Evolutionary conservation across 1,284 basidiomycete genomes (phyloP).

Genomic region (Flammula alnicola): DNA sequence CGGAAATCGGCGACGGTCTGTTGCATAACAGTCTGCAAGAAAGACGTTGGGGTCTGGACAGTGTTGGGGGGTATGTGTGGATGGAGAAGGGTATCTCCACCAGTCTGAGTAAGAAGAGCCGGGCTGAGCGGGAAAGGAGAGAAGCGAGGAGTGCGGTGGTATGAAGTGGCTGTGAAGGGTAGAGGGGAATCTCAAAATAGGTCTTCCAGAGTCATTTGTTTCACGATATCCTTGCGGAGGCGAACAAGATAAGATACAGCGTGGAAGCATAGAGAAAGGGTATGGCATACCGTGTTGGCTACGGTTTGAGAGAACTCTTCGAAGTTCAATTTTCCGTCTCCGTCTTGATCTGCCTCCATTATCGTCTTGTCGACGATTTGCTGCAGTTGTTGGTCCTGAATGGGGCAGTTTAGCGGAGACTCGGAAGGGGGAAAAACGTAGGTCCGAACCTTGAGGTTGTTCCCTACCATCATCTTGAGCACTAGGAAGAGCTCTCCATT

Average conservation of each 20-base stretch:
- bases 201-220: constrained; percentile 98
- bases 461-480: constrained; percentile 99
- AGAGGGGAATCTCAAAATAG: constrained; percentile 58
- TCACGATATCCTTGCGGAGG: constrained; percentile 76
- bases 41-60: background rate
- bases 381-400: constrained; percentile 96
- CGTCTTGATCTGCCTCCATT: constrained; percentile 99
- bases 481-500: constrained; percentile 99
- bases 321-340: constrained; percentile 96
- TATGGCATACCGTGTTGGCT: constrained; percentile 81
- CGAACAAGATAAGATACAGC: background rate
- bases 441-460: constrained; percentile 85
- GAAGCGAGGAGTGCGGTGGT: background rate
- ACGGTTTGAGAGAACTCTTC: constrained; percentile 98
- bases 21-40: no score
- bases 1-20: no score
- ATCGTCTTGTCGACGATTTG: constrained; percentile 99
- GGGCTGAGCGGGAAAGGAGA: background rate
- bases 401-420: background rate
- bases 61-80: background rate
- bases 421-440: background rate
- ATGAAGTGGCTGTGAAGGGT: background rate
- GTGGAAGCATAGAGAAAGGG: background rate
- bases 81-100: constrained; percentile 1
- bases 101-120: background rate